Conservation (phyloP, 768 basidiomycete species). For the Boletellus ananas region DNA sequence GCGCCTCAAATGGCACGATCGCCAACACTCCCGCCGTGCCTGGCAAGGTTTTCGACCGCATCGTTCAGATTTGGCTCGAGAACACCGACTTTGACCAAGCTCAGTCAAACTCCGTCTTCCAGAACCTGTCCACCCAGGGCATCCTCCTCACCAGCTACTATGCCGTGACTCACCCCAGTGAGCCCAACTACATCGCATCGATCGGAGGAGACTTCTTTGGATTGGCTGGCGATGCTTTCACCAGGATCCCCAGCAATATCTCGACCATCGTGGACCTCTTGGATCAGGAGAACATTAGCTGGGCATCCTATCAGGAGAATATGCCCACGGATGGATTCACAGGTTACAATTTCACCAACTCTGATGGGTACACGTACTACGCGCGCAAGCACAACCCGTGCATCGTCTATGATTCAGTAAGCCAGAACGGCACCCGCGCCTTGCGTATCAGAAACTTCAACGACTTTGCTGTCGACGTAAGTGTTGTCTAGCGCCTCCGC, state of each 20-base stretch:
- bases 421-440: constrained; percentile 38
- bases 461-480: constrained; percentile 53
- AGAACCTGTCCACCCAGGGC: constrained; percentile 45
- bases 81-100: constrained; percentile 51
- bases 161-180: constrained; percentile 53
- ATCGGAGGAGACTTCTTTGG: constrained; percentile 55
- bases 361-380: constrained; percentile 45
- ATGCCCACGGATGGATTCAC: constrained; percentile 49
- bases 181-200: constrained; percentile 54
- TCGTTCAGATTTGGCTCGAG: constrained; percentile 60
- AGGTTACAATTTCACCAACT: constrained; percentile 35
- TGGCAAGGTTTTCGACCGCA: constrained; percentile 44
- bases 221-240: constrained; percentile 37
- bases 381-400: constrained; percentile 56
- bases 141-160: constrained; percentile 46
- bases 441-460: constrained; percentile 56
- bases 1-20: constrained; percentile 41
- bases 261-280: constrained; percentile 59
- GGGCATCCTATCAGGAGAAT: constrained; percentile 61
- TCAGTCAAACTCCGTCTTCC: constrained; percentile 27
- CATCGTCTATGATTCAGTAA: constrained; percentile 50
- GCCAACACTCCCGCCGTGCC: constrained; percentile 34
- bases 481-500: neutral
- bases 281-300: constrained; percentile 53
- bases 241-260: constrained; percentile 40